Evolutionary conservation across 2,329 filamentous ascomycete genomes (phyloP), one percentile per base, ranked within the genome.

Genomic region (Trichophyton schoenleinii): DNA sequence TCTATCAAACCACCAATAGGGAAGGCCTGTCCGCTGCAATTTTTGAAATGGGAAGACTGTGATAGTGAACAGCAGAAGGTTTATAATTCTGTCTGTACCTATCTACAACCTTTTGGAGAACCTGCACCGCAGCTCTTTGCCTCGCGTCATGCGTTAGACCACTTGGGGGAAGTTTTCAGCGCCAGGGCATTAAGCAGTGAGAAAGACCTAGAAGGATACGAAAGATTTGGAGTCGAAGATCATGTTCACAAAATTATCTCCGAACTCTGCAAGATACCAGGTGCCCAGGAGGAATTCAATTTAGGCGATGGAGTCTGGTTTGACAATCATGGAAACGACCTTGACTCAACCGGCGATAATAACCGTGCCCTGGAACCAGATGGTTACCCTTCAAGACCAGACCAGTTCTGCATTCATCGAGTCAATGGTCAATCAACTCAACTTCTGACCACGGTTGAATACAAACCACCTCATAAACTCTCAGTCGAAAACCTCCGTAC

Each of bases 221-320:
- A 71, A 58, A 66, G 68, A 62, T 42, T 69, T 41, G 67, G 66
- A 13, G 66, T 72, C 55, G 68, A 71, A 60, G 62, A 68, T 48
- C 64, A 68, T 60, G 67, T 65, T 60, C 66, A 63, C 22, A 60
- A 69, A 53, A 69, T 72, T 11, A 67, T 71, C 60, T 62, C 67
- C 11, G 63, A 67, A 46, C 63, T 72, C 25, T 68, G 66, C 61
- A 65, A 66, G 55, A 64, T 70, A 61, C 67, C 68, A 41, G 64
- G 61, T 28, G 69, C 70, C 61, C 65, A 65, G 31, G 61, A 63
- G 22, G 64, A 63, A 57, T 68, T 72, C 49, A 34, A 63, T 2
- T 60, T 72, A 9, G 65, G 64, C 4, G 46, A 65, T 55, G 66
- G 66, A 9, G 52, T 69, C 2, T 42, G 25, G 52, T 68, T 68